These are phyloP conservation scores for Gnomoniopsis sp. DNA, from an alignment of 2,329 filamentous ascomycete genomes.

Conservation along the genomic window DNA sequence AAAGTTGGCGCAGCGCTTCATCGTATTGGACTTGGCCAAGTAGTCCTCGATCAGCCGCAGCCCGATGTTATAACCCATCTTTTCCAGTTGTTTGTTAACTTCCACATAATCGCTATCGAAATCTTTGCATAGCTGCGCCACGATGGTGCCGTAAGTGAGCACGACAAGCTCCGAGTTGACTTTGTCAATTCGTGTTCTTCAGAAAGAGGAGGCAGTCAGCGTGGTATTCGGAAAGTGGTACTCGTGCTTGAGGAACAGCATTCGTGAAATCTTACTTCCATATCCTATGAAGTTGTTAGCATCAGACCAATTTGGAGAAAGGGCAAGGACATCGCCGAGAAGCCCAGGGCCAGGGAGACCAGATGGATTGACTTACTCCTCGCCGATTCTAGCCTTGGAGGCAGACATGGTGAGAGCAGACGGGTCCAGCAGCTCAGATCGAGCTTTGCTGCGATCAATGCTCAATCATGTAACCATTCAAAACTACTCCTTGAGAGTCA, in stretches of 20 bases:
- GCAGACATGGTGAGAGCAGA: conserved; percentile 46
- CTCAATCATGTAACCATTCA: conserved; percentile 18
- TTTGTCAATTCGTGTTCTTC: conserved; percentile 90
- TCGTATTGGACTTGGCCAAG: conserved; percentile 87
- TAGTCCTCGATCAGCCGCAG: conserved; percentile 96
- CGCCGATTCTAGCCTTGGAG: conserved; percentile 58
- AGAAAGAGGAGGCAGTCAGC: conserved; percentile 24
- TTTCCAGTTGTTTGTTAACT: conserved; percentile 96
- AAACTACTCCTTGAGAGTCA: not conserved
- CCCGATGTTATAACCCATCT: conserved; percentile 99
- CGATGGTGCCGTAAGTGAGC: conserved; percentile 95
- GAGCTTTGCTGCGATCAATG: conserved; percentile 18
- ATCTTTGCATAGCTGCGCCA: conserved; percentile 94
- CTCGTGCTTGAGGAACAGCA: not conserved
- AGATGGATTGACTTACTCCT: conserved; percentile 48
- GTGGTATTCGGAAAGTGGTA: conserved; percentile 5
- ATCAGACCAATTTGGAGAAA: conserved; percentile 21
- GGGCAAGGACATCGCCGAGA: not conserved
- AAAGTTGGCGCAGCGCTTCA: conserved; percentile 87
- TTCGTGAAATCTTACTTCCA: conserved; percentile 74
- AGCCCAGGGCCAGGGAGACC: not conserved
- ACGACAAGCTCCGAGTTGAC: conserved; percentile 97
- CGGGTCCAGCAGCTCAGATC: conserved; percentile 14
- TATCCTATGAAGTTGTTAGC: conserved; percentile 53
- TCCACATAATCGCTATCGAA: conserved; percentile 91